These are phyloP conservation scores for Schizophyllum commune DNA, from an alignment of 1,284 basidiomycete genomes.

Conservation along the genomic window DNA sequence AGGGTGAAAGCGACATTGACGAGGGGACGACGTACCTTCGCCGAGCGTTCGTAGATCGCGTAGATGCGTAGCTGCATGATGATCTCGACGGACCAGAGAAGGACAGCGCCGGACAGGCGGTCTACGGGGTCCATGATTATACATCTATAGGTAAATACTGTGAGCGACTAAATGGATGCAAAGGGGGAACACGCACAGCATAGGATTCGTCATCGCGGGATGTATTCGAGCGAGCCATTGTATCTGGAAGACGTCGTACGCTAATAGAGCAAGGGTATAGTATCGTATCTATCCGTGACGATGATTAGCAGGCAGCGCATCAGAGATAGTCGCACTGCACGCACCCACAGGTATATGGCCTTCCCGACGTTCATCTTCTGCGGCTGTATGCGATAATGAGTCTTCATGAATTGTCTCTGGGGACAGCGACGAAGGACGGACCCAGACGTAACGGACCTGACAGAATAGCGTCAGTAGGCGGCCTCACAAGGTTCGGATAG, in stretches of 20 bases:
- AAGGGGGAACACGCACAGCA: not conserved
- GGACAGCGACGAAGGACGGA: not conserved
- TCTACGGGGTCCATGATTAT: conserved; percentile 30
- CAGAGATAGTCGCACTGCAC: not conserved
- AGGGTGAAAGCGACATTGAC: not conserved
- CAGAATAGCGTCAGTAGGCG: not conserved
- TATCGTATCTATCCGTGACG: not conserved
- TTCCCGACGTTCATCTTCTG: not conserved
- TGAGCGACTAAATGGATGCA: conserved; percentile 9
- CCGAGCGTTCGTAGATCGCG: conserved; percentile 29
- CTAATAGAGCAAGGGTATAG: not conserved
- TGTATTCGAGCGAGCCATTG: not conserved
- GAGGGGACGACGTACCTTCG: conserved; percentile 17
- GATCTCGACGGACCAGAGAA: conserved; percentile 30
- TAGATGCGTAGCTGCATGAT: conserved; percentile 34
- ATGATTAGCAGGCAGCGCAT: not conserved
- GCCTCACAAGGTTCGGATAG: not conserved
- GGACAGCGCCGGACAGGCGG: conserved; percentile 27
- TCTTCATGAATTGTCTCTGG: too few relatives aligned
- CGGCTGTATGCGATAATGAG: not conserved
- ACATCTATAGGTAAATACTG: conserved; percentile 19
- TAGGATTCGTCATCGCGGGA: not conserved
- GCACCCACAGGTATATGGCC: not conserved
- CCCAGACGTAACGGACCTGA: not conserved
- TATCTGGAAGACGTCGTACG: not conserved